These are phyloP conservation scores for Actinomucor elegans DNA, from an alignment of 371 early-diverging fungal species.

Conservation along the genomic window DNA sequence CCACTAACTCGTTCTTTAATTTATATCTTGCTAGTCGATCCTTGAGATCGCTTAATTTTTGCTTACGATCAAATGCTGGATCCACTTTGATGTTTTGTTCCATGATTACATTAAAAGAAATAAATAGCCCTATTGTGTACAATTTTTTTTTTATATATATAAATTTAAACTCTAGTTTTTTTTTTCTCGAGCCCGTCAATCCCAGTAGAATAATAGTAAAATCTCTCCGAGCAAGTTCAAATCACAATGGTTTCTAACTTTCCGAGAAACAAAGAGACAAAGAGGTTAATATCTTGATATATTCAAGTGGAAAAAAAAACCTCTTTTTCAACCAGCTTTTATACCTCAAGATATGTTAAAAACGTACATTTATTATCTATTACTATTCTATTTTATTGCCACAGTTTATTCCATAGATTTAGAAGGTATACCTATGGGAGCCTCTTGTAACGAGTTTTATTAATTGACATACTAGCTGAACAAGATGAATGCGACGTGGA, in stretches of 20 bases:
- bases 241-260: no score
- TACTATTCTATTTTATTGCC: neutral
- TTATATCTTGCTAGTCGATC: slow-evolving; percentile 21
- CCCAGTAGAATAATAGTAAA: no score
- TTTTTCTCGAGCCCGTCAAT: no score
- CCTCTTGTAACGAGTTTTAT: neutral
- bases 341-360: neutral
- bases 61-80: neutral
- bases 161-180: no score
- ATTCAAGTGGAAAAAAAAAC: no score
- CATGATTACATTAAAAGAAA: neutral
- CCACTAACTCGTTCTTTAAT: slow-evolving; percentile 19
- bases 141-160: no score
- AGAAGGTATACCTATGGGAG: no score
- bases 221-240: no score
- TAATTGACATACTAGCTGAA: neutral
- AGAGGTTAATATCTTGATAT: no score
- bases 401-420: neutral
- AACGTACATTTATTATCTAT: neutral
- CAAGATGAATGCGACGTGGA: slow-evolving; percentile 2
- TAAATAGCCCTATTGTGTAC: no score
- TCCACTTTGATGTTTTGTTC: neutral
- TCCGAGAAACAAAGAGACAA: no score
- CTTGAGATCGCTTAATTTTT: slow-evolving; percentile 2
- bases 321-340: neutral